Conservation (phyloP, 106 monocot species). For the Apostasia shenzhenica region DNA sequence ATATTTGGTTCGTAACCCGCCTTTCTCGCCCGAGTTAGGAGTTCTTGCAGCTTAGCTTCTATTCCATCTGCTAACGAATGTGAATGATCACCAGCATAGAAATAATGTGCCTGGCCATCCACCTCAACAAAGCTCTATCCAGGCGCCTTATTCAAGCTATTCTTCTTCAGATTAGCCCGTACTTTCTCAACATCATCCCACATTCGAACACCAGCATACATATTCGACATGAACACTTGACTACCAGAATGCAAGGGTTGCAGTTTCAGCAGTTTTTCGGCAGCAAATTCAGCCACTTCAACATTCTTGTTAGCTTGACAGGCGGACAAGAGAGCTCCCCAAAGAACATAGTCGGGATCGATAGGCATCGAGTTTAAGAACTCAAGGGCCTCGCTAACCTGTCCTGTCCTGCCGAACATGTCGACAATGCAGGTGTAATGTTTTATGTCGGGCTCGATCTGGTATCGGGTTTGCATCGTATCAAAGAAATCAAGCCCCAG, state of each 20-base stretch:
- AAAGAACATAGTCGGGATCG: slow-evolving; percentile 39
- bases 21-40: slow-evolving; percentile 19
- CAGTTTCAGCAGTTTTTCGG: slow-evolving; percentile 31
- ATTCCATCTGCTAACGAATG: slow-evolving; percentile 23
- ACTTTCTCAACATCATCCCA: slow-evolving; percentile 34
- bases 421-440: slow-evolving; percentile 39
- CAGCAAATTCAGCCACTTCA: slow-evolving; percentile 27
- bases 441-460: slow-evolving; percentile 23
- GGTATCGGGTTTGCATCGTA: slow-evolving; percentile 24
- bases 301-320: slow-evolving; percentile 33
- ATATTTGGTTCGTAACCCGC: slow-evolving; percentile 36
- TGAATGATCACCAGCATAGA: slow-evolving; percentile 24
- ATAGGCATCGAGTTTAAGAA: slow-evolving; percentile 29
- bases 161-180: slow-evolving; percentile 25
- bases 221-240: slow-evolving; percentile 39
- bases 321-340: slow-evolving; percentile 47
- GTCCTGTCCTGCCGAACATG: slow-evolving; percentile 30
- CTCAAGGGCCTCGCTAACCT: slow-evolving; percentile 22
- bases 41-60: slow-evolving; percentile 36
- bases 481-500: slow-evolving; percentile 20
- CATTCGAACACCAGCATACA: slow-evolving; percentile 26
- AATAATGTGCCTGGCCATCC: slow-evolving; percentile 13
- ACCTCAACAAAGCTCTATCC: slow-evolving; percentile 47
- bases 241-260: slow-evolving; percentile 28
- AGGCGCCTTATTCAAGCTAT: slow-evolving; percentile 17